Evolutionary conservation across 768 basidiomycete genomes (phyloP), one percentile per base, ranked within the genome.

Genomic region (Omphalotus guepiniiformis): DNA sequence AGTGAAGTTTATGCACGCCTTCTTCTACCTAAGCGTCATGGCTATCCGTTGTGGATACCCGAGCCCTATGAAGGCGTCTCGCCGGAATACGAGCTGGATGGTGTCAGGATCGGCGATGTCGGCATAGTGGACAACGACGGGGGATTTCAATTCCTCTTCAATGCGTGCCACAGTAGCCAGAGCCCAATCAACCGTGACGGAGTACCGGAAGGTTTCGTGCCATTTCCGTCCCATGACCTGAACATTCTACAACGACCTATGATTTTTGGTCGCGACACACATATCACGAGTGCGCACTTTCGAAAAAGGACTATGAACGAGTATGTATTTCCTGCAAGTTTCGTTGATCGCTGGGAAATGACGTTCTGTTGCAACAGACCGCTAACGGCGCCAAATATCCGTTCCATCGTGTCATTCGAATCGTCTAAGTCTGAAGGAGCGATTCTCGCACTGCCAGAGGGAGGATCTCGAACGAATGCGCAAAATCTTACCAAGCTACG

Each of bases 1-100:
- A 39, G 39, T 21, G 44, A 46, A 25, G 37, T 54, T 0, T 59
- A 62, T 52, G 56, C 63, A 29, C 51, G 53, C 45, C 47, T 52
- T 11, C 27, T 55, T n/a, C 18, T 51, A 21, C 49, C 57, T 13
- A 38, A 53, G 23, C 53, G 55, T 34, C 54, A 56, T 11, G 63
- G 62, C 9, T 60, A 63, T 36, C 64, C 58, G 2, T 27, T 62
- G 34, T 60, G 54, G 57, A 47, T 50, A 5, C 64, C 64, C 11
- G 58, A 63, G 34, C 54, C 54, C 19, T 53, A 52, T 15, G 42
- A 32, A 26, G 48, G 23, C 7, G 32, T 52, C n/a, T 50, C 51
- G 16, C 34, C 36, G 2, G 55, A 50, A 26, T 49, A 49, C 38
- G 40, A 41, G 48, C 47, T 44, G 2, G 41, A 51, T 23, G 62